These are phyloP conservation scores for Sequoiadendron giganteum DNA, from an alignment of 75 land plant genomes.

Conservation along the genomic window DNA sequence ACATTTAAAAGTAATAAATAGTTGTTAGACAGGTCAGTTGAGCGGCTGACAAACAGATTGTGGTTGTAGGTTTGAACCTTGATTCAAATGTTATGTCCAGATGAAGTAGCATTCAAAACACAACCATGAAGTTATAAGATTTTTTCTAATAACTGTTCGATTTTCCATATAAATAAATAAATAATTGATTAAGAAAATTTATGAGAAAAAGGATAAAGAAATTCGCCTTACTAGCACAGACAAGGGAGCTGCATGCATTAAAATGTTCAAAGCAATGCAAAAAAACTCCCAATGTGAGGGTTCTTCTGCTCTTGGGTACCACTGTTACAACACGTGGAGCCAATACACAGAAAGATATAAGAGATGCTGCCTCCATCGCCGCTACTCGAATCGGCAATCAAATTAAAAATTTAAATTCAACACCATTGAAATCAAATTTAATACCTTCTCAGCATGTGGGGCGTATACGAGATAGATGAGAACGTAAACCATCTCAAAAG, in stretches of 20 bases:
- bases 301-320: constrained; percentile 30
- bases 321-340: constrained; percentile 32
- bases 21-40: too few relatives aligned
- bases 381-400: constrained; percentile 18
- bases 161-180: too few relatives aligned
- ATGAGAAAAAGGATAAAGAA: not conserved
- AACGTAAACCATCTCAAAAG: constrained; percentile 56
- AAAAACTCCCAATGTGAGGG: constrained; percentile 40
- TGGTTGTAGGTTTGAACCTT: too few relatives aligned
- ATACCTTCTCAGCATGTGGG: constrained; percentile 38
- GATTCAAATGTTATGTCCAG: too few relatives aligned
- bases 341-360: constrained; percentile 25
- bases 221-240: constrained; percentile 61
- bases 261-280: constrained; percentile 52
- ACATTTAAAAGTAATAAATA: too few relatives aligned
- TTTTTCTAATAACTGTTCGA: too few relatives aligned
- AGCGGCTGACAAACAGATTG: too few relatives aligned
- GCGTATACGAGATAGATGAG: constrained; percentile 52
- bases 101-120: too few relatives aligned
- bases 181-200: too few relatives aligned
- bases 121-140: too few relatives aligned
- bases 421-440: too few relatives aligned
- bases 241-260: constrained; percentile 90
- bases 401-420: too few relatives aligned
- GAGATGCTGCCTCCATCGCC: constrained; percentile 36